Evolutionary conservation across 257 asterid species (phyloP).

Genomic region (Paulownia fortunei): DNA sequence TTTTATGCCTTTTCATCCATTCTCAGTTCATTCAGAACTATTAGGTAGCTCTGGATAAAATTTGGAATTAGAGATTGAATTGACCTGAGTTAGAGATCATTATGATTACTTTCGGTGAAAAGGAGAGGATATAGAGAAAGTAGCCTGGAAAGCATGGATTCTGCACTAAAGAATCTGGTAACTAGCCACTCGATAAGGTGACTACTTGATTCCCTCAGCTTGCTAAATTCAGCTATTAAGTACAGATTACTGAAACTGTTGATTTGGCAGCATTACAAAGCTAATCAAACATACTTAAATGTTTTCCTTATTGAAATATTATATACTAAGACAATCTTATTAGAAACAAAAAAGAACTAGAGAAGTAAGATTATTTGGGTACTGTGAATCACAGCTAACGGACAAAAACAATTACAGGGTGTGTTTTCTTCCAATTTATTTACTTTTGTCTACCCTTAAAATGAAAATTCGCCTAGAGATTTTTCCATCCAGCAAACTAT

Average conservation of each 20-base stretch:
- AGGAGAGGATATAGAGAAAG: not conserved
- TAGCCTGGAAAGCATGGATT: constrained; percentile 11
- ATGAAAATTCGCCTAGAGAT: not conserved
- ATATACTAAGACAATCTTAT: not conserved
- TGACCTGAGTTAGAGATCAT: not conserved
- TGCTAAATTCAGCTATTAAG: not conserved
- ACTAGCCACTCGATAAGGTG: not conserved
- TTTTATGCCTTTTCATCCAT: not conserved
- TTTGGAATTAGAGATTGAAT: not conserved
- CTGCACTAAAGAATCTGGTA: not conserved
- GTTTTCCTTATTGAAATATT: not conserved
- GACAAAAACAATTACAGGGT: too few relatives aligned
- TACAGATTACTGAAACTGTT: not conserved
- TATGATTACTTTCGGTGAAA: not conserved
- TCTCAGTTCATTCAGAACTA: not conserved
- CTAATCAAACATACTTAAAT: not conserved
- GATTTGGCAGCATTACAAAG: not conserved
- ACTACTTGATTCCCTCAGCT: constrained; percentile 4
- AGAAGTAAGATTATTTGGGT: not conserved
- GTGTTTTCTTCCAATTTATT: not conserved
- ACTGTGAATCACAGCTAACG: not conserved
- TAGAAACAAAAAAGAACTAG: not conserved
- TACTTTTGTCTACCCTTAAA: not conserved
- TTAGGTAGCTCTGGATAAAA: not conserved
- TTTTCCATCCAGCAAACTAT: not conserved